Evolutionary conservation across 2,329 filamentous ascomycete species (phyloP).

Genomic region (Zymoseptoria pseudotritici): DNA sequence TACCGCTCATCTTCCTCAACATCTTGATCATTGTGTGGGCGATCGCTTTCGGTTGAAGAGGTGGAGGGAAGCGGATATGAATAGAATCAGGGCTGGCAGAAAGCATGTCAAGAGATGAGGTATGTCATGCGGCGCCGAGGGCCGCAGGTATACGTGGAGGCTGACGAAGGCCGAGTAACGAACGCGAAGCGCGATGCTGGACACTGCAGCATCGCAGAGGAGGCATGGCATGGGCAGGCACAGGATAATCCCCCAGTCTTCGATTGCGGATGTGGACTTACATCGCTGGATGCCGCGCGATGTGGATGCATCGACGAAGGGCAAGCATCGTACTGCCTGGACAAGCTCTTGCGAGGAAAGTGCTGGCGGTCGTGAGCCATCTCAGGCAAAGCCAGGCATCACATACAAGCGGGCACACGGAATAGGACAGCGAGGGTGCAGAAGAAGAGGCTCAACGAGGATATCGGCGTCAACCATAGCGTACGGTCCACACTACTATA

Average conservation of each 20-base stretch:
- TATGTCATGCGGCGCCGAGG: not conserved
- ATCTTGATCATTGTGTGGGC: slow-evolving; percentile 66
- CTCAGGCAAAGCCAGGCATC: too few relatives aligned
- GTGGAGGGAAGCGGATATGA: not conserved
- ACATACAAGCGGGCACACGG: too few relatives aligned
- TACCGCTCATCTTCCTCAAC: slow-evolving; percentile 79
- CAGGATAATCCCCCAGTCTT: too few relatives aligned
- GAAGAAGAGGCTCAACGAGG: not conserved
- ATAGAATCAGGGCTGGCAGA: not conserved
- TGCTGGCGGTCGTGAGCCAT: not conserved
- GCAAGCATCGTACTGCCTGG: not conserved
- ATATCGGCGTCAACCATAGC: not conserved
- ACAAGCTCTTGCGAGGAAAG: not conserved
- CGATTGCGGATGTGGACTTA: too few relatives aligned
- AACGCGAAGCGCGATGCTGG: not conserved
- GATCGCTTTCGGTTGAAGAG: slow-evolving; percentile 27
- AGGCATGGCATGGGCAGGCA: not conserved
- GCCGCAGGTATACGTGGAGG: not conserved
- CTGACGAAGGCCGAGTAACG: not conserved
- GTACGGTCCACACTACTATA: not conserved
- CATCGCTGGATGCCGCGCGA: too few relatives aligned
- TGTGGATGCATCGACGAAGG: not conserved
- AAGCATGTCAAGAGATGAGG: not conserved
- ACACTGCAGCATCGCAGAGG: not conserved
- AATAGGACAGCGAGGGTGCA: not conserved